Conservation (phyloP, 345 rosid species). For the Lagerstroemia speciosa region DNA sequence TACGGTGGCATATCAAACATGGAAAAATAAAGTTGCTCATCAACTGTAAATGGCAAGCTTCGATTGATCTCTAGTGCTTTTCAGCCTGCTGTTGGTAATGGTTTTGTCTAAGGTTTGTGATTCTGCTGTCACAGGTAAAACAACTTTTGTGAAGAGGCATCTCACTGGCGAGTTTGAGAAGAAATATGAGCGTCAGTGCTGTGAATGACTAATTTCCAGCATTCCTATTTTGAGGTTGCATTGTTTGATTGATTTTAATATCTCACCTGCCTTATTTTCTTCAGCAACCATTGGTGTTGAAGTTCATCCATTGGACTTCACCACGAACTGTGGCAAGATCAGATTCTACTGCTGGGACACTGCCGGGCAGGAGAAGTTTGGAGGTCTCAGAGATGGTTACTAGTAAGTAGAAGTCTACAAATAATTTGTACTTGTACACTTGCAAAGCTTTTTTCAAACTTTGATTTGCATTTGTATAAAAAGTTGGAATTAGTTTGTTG, state of each 20-base stretch:
- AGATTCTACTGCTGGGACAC: conserved; percentile 98
- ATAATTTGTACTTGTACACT: neutral
- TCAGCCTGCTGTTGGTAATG: no score
- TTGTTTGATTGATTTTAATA: neutral
- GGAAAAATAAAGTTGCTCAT: no score
- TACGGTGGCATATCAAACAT: no score
- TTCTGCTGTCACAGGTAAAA: conserved; percentile 45
- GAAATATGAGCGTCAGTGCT: conserved; percentile 81
- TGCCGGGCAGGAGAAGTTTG: conserved; percentile 94
- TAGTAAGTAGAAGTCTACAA: conserved; percentile 42
- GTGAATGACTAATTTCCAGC: neutral
- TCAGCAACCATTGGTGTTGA: conserved; percentile 94
- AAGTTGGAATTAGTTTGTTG: conserved; percentile 1
- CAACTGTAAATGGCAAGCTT: no score
- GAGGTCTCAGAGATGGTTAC: conserved; percentile 94
- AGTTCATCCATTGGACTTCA: conserved; percentile 93
- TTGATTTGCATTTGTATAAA: neutral
- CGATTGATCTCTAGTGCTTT: no score
- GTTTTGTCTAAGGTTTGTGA: no score
- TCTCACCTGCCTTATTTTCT: neutral
- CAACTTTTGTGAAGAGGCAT: conserved; percentile 88
- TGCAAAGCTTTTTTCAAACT: no score
- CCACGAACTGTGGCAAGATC: conserved; percentile 81
- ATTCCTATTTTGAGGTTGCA: neutral
- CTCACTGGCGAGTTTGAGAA: conserved; percentile 93